Evolutionary conservation across 2,329 filamentous ascomycete species (phyloP).

Genomic region (Cryphonectria parasitica): DNA sequence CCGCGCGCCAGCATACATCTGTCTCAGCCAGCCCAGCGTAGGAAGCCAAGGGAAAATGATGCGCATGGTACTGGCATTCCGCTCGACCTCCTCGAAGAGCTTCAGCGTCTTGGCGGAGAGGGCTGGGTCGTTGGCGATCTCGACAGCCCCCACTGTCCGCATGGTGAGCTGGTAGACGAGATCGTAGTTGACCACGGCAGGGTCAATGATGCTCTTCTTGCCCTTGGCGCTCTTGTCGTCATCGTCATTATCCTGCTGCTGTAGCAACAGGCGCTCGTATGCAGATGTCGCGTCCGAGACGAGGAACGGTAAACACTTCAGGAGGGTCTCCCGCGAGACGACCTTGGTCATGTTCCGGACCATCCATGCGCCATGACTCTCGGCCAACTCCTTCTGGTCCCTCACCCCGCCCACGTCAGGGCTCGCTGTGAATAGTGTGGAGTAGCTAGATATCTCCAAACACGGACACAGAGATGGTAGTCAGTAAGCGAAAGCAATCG

Average conservation of each 20-base stretch:
- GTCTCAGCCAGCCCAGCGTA: conserved; percentile 46
- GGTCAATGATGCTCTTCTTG: conserved; percentile 47
- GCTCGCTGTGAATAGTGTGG: conserved; percentile 38
- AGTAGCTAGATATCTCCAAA: conserved; percentile 32
- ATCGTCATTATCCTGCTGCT: conserved; percentile 22
- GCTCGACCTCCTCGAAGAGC: conserved; percentile 53
- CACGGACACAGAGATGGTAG: neutral
- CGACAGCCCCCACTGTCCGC: conserved; percentile 55
- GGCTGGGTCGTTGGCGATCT: conserved; percentile 53
- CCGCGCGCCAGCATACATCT: conserved; percentile 48
- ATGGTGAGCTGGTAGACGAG: conserved; percentile 62
- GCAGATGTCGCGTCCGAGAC: conserved; percentile 45
- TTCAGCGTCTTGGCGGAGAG: conserved; percentile 47
- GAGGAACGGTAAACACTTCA: conserved; percentile 45
- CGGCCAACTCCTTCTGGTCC: conserved; percentile 18
- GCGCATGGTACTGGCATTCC: conserved; percentile 44
- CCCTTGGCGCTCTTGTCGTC: neutral
- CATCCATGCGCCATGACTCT: conserved; percentile 37
- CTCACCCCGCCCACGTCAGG: conserved; percentile 31
- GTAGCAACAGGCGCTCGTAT: conserved; percentile 43
- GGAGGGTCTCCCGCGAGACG: conserved; percentile 44
- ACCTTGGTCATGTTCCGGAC: conserved; percentile 39
- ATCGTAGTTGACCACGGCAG: conserved; percentile 57
- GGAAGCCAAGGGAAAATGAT: conserved; percentile 60
- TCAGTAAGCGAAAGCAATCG: neutral